phyloP scores from a whole-genome alignment of 768 basidiomycete genomes.

The Rhizopogon vulgaris region DNA sequence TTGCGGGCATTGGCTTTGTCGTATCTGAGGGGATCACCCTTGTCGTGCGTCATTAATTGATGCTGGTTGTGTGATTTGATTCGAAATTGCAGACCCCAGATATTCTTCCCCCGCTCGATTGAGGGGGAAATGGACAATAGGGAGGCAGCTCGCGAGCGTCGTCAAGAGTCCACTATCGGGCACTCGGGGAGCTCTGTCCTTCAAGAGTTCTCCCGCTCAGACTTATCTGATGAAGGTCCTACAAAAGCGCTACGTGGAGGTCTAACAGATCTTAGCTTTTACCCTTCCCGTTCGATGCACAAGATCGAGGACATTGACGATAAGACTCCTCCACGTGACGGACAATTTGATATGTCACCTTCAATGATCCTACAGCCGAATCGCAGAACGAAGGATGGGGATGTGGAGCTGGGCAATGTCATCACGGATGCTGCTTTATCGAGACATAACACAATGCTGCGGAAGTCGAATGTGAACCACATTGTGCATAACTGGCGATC shows the following conservation, averaged over 20 bases:
- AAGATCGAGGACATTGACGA: slow-evolving; percentile 27
- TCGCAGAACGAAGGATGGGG: slow-evolving; percentile 16
- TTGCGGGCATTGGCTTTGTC: slow-evolving; percentile 52
- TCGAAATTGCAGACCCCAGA: slow-evolving; percentile 32
- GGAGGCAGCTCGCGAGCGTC: slow-evolving; percentile 33
- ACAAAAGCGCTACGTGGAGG: neutral
- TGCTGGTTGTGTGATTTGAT: neutral
- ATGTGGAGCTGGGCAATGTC: slow-evolving; percentile 14
- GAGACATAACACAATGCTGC: slow-evolving; percentile 30
- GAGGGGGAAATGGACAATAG: slow-evolving; percentile 54
- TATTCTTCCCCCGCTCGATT: slow-evolving; percentile 80
- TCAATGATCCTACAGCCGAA: slow-evolving; percentile 19
- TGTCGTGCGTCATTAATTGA: slow-evolving; percentile 40
- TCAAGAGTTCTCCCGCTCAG: neutral
- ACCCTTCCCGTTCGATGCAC: neutral
- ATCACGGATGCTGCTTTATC: slow-evolving; percentile 41
- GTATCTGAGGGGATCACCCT: slow-evolving; percentile 73
- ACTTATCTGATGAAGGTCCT: neutral
- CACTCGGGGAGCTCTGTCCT: slow-evolving; percentile 11
- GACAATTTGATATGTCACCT: neutral
- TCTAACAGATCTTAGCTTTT: slow-evolving; percentile 17
- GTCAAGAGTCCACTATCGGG: neutral
- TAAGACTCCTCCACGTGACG: neutral
- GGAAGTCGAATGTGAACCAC: slow-evolving; percentile 34
- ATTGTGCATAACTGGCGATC: slow-evolving; percentile 63